Evolutionary conservation across 768 basidiomycete species (phyloP).

Genomic region (Tylopilus plumbeoviolaceoides): DNA sequence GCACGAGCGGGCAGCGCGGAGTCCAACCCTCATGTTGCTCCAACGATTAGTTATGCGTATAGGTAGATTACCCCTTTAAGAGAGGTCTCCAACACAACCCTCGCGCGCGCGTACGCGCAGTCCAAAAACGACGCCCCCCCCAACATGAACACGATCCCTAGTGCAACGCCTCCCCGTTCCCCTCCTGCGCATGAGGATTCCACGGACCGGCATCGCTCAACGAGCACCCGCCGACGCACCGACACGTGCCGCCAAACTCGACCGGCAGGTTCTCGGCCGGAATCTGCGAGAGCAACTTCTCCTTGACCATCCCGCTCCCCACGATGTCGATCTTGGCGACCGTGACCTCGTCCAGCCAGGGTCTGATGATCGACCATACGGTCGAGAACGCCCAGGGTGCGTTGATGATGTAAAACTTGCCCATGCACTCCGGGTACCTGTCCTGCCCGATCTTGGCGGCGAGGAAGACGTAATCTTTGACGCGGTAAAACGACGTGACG

Average conservation of each 20-base stretch:
- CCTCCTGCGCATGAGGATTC: slow-evolving; percentile 40
- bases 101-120: no score
- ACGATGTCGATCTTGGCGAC: slow-evolving; percentile 93
- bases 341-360: slow-evolving; percentile 93
- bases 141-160: background rate
- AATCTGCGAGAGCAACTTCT: slow-evolving; percentile 77
- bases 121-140: background rate
- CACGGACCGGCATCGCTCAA: slow-evolving; percentile 91
- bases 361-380: slow-evolving; percentile 87
- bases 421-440: slow-evolving; percentile 92
- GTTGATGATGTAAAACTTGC: slow-evolving; percentile 99
- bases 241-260: slow-evolving; percentile 81
- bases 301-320: slow-evolving; percentile 61
- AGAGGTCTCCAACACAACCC: background rate
- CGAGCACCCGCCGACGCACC: slow-evolving; percentile 77
- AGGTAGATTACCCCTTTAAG: slow-evolving; percentile 26
- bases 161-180: slow-evolving; percentile 20
- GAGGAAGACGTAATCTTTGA: slow-evolving; percentile 85
- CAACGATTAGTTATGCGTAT: slow-evolving; percentile 29
- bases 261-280: slow-evolving; percentile 76
- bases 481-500: slow-evolving; percentile 78
- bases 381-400: slow-evolving; percentile 89
- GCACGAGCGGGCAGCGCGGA: background rate
- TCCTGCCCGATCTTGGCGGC: slow-evolving; percentile 83
- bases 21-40: slow-evolving; percentile 14